Conservation (phyloP, 257 asterid genomes). For the Misopates orontium region DNA sequence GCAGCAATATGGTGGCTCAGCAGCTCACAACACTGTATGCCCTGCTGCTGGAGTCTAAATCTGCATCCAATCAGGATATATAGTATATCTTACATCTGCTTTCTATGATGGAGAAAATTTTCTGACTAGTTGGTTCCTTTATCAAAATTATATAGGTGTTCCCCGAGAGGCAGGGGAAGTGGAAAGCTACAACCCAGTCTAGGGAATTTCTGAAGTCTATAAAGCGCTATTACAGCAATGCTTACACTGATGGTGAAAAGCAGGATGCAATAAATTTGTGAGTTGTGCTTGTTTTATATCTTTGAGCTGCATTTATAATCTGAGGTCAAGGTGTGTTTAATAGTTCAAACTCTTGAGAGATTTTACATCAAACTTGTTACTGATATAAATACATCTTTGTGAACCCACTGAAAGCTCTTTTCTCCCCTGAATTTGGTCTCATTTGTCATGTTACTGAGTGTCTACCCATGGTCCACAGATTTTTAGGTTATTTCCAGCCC, state of each 20-base stretch:
- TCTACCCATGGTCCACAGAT: constrained; percentile 51
- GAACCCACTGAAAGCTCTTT: constrained; percentile 14
- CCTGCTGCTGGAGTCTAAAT: constrained; percentile 17
- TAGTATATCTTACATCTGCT: constrained; percentile 4
- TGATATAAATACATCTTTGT: not conserved
- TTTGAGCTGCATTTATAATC: constrained; percentile 21
- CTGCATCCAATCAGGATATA: constrained; percentile 1
- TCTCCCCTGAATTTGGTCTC: constrained; percentile 2
- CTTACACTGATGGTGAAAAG: constrained; percentile 98
- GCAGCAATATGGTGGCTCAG: constrained; percentile 99
- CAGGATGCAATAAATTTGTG: constrained; percentile 99
- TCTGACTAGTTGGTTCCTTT: constrained; percentile 24
- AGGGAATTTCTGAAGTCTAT: constrained; percentile 96
- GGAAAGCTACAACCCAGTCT: constrained; percentile 99
- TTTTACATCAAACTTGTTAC: constrained; percentile 22
- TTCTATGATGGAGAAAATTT: constrained; percentile 9
- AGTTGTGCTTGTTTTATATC: constrained; percentile 32
- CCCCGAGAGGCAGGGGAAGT: constrained; percentile 98
- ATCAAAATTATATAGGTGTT: constrained; percentile 58
- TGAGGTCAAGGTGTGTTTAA: constrained; percentile 15
- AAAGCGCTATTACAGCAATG: constrained; percentile 94
- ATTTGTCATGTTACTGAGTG: constrained; percentile 25
- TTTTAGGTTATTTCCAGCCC: constrained; percentile 97
- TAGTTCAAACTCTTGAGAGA: constrained; percentile 16
- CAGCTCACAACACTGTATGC: constrained; percentile 92